Evolutionary conservation across 805 yeast genomes (phyloP).

Genomic region (Candida oleophila): DNA sequence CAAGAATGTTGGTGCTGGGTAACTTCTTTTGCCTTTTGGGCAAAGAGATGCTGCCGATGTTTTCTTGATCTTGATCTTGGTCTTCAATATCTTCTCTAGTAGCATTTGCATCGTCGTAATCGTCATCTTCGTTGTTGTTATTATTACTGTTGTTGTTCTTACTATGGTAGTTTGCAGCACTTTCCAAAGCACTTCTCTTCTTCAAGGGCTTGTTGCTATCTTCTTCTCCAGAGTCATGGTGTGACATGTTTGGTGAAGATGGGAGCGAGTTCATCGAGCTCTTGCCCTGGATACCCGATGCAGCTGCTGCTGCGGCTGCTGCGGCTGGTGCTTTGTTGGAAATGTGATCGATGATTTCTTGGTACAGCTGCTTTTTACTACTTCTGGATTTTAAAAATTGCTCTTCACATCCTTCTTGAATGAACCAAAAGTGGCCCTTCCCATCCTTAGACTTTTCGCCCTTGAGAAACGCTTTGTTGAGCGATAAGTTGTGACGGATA

Average conservation of each 20-base stretch:
- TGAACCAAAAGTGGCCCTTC: slow-evolving; percentile 92
- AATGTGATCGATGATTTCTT: slow-evolving; percentile 44
- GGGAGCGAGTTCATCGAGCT: slow-evolving; percentile 25
- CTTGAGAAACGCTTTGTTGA: slow-evolving; percentile 90
- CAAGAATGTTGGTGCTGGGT: background rate
- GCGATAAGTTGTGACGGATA: slow-evolving; percentile 87
- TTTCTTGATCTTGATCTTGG: slow-evolving; percentile 8
- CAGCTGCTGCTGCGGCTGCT: slow-evolving; percentile 8
- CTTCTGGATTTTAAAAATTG: slow-evolving; percentile 69
- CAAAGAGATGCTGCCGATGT: slow-evolving; percentile 6
- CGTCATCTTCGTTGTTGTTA: background rate
- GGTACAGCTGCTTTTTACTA: slow-evolving; percentile 43
- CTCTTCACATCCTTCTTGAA: slow-evolving; percentile 77
- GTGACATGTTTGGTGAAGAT: slow-evolving; percentile 27
- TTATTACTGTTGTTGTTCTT: background rate
- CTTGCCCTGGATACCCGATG: slow-evolving; percentile 1
- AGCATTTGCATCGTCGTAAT: slow-evolving; percentile 5
- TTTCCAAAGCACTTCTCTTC: slow-evolving; percentile 8
- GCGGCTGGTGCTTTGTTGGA: slow-evolving; percentile 10
- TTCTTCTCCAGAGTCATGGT: slow-evolving; percentile 6
- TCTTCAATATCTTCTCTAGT: slow-evolving; percentile 7
- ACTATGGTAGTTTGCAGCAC: slow-evolving; percentile 9
- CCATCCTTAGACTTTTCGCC: slow-evolving; percentile 89
- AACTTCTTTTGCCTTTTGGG: slow-evolving; percentile 5
- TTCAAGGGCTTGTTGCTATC: slow-evolving; percentile 10